These are phyloP conservation scores for Begonia loranthoides DNA, from an alignment of 306 rosid species.

Conservation along the genomic window DNA sequence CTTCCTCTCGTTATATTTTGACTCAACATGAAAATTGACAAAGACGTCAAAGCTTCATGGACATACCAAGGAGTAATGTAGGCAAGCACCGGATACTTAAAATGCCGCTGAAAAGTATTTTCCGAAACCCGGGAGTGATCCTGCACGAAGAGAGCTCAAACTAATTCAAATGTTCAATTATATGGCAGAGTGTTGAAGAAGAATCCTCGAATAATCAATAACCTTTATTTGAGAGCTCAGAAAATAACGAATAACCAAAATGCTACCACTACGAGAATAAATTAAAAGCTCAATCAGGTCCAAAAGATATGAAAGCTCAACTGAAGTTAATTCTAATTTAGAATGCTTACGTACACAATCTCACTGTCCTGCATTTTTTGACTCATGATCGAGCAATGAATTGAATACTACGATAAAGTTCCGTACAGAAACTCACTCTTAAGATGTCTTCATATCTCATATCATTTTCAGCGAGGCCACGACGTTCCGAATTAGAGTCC, in stretches of 20 bases:
- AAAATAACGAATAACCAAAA: neutral
- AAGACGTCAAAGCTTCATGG: neutral
- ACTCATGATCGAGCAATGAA: neutral
- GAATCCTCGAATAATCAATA: neutral
- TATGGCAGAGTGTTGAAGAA: neutral
- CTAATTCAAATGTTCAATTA: constrained; percentile 1
- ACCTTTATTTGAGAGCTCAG: constrained; percentile 3
- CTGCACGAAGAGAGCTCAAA: constrained; percentile 20
- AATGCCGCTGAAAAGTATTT: constrained; percentile 41
- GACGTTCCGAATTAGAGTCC: neutral
- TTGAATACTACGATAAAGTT: neutral
- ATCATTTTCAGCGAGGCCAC: constrained; percentile 32
- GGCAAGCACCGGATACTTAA: constrained; percentile 62
- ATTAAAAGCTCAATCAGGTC: too few relatives aligned
- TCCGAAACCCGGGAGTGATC: constrained; percentile 48
- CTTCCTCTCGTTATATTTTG: neutral
- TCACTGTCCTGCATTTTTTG: neutral
- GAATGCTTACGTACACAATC: too few relatives aligned
- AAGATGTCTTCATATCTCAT: constrained; percentile 45
- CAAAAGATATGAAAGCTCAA: too few relatives aligned
- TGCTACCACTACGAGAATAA: too few relatives aligned
- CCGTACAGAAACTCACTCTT: constrained; percentile 28
- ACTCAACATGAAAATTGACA: neutral
- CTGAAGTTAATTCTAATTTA: too few relatives aligned
- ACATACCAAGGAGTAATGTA: constrained; percentile 91